Evolutionary conservation across 345 rosid species (phyloP).

Genomic region (Lepidium didymum): DNA sequence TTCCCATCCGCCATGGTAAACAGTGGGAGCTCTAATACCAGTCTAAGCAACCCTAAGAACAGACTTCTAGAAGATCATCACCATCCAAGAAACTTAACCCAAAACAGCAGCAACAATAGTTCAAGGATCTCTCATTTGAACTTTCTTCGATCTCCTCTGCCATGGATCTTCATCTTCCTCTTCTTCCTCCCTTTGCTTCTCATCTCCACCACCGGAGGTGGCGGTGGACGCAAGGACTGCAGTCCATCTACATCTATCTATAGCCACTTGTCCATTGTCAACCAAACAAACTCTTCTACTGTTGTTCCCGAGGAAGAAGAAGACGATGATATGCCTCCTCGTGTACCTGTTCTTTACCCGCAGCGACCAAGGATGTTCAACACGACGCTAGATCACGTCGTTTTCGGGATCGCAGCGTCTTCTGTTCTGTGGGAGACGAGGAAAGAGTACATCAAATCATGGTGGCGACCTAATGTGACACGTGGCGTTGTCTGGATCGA

Average conservation of each 20-base stretch:
- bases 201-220: constrained; percentile 41
- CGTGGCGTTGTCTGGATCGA: constrained; percentile 82
- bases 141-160: constrained; percentile 29
- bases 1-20: constrained; percentile 22
- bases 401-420: constrained; percentile 71
- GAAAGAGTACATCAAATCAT: constrained; percentile 68
- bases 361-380: constrained; percentile 20
- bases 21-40: constrained; percentile 13
- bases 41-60: constrained; percentile 3
- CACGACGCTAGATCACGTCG: constrained; percentile 57
- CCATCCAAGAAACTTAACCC: not conserved
- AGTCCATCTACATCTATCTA: not conserved
- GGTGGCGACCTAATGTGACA: constrained; percentile 71
- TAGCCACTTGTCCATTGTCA: constrained; percentile 18
- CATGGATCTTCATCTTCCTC: constrained; percentile 45
- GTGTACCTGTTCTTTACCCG: constrained; percentile 2
- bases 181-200: constrained; percentile 43
- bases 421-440: constrained; percentile 60
- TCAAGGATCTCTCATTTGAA: constrained; percentile 12
- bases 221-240: constrained; percentile 21
- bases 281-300: constrained; percentile 28
- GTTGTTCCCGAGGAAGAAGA: constrained; percentile 4
- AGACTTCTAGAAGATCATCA: constrained; percentile 4
- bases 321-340: not conserved
- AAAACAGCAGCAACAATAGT: constrained; percentile 7